phyloP scores from a whole-genome alignment of 2,329 filamentous ascomycete genomes.

The Diaporthe caulivora region DNA sequence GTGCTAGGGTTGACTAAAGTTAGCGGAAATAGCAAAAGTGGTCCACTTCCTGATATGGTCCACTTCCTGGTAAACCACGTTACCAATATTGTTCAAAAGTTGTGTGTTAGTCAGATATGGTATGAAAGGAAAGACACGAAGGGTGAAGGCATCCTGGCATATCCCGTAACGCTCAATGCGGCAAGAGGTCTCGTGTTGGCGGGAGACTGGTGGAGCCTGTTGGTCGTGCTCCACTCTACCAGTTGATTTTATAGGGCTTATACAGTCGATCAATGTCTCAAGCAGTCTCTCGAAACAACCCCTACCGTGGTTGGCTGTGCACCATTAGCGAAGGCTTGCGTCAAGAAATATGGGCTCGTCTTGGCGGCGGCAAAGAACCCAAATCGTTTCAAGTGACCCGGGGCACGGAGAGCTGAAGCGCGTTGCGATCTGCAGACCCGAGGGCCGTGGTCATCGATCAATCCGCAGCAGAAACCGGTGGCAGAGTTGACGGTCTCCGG shows the following conservation, averaged over 20 bases:
- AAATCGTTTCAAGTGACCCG: neutral
- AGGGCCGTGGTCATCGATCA: neutral
- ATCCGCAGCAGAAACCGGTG: neutral
- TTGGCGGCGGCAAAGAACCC: conserved; percentile 14
- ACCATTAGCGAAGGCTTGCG: conserved; percentile 1
- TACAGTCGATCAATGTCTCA: conserved; percentile 4
- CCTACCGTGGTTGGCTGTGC: neutral
- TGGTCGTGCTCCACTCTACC: conserved; percentile 3
- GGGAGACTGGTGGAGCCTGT: conserved; percentile 4
- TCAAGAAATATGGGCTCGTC: conserved; percentile 13
- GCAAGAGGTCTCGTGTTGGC: conserved; percentile 6
- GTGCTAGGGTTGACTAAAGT: no score
- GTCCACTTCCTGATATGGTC: no score
- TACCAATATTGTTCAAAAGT: no score
- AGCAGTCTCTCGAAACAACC: conserved; percentile 13
- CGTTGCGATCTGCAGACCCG: conserved; percentile 2
- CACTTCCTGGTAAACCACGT: no score
- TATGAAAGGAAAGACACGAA: no score
- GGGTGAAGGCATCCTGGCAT: no score
- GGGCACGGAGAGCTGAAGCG: conserved; percentile 3
- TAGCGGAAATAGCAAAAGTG: no score
- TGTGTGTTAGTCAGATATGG: no score
- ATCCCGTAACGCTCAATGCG: neutral
- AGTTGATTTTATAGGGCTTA: conserved; percentile 11
- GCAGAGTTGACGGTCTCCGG: conserved; percentile 3